Conservation (phyloP, 2,329 filamentous ascomycete genomes). For the Cordyceps cateniannulata region DNA sequence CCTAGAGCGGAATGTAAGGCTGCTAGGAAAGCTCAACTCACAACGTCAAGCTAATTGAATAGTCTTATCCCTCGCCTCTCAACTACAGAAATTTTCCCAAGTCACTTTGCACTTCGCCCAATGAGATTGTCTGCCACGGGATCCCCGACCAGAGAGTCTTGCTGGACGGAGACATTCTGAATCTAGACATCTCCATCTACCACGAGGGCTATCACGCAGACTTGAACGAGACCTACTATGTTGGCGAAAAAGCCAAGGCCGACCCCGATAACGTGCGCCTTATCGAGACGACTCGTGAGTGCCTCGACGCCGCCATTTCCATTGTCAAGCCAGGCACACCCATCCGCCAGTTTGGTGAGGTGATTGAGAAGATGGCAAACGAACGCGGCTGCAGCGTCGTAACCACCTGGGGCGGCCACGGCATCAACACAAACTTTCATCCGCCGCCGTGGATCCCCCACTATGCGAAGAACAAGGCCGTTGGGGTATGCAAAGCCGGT, state of each 20-base stretch:
- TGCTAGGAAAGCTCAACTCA: constrained; percentile 8
- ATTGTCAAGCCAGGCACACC: constrained; percentile 87
- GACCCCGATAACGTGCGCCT: constrained; percentile 85
- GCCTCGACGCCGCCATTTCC: constrained; percentile 79
- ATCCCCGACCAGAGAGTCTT: constrained; percentile 88
- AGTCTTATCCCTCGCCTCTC: constrained; percentile 91
- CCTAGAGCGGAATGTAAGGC: constrained; percentile 77
- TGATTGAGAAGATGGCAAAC: constrained; percentile 94
- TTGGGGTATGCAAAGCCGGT: constrained; percentile 86
- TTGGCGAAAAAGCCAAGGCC: constrained; percentile 77
- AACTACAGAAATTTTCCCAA: constrained; percentile 98
- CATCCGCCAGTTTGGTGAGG: constrained; percentile 87
- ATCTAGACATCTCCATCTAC: constrained; percentile 92
- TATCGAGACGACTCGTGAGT: constrained; percentile 84
- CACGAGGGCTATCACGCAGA: constrained; percentile 94
- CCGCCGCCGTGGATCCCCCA: constrained; percentile 90
- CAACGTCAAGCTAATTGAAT: background rate
- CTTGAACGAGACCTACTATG: constrained; percentile 97
- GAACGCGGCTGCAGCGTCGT: constrained; percentile 79
- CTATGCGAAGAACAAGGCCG: constrained; percentile 97
- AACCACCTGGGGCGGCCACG: constrained; percentile 92
- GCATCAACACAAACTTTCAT: constrained; percentile 91
- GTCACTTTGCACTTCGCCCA: constrained; percentile 91
- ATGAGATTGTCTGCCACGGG: constrained; percentile 98
- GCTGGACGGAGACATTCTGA: constrained; percentile 89